These are phyloP conservation scores for Sapria himalayana DNA, from an alignment of 345 rosid species.

Conservation along the genomic window DNA sequence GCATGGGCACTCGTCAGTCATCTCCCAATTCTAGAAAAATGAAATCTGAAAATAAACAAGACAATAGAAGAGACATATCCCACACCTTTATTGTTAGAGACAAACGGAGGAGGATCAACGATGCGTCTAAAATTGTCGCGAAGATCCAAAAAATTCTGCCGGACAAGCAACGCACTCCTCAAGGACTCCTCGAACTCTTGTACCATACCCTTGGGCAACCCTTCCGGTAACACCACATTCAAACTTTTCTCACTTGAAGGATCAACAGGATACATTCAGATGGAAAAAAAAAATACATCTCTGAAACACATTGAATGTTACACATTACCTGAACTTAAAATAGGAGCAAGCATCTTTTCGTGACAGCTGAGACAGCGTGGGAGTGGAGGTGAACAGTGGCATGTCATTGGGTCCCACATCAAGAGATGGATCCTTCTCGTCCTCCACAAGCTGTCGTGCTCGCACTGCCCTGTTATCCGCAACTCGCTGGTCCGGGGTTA, in stretches of 20 bases:
- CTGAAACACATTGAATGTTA: not conserved
- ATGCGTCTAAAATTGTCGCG: constrained; percentile 80
- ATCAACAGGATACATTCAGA: constrained; percentile 3
- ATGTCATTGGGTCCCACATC: constrained; percentile 46
- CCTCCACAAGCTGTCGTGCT: constrained; percentile 34
- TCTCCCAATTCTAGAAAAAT: too few relatives aligned
- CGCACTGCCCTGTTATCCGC: constrained; percentile 31
- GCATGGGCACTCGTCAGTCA: too few relatives aligned
- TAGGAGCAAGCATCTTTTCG: constrained; percentile 40
- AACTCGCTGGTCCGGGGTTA: constrained; percentile 12
- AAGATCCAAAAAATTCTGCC: constrained; percentile 64
- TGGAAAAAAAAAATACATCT: not conserved
- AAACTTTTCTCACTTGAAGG: constrained; percentile 30
- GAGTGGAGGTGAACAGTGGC: constrained; percentile 54
- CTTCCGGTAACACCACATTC: constrained; percentile 50
- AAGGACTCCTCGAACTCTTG: constrained; percentile 65
- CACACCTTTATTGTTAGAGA: constrained; percentile 32
- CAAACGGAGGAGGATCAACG: constrained; percentile 54
- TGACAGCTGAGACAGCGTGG: constrained; percentile 43
- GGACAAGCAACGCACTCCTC: constrained; percentile 53
- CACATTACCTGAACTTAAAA: constrained; percentile 44
- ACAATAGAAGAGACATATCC: constrained; percentile 3
- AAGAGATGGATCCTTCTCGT: constrained; percentile 43
- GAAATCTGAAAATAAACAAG: not conserved
- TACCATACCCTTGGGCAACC: constrained; percentile 51